Conservation (phyloP, 768 basidiomycete genomes). For the Suillus brevipes region DNA sequence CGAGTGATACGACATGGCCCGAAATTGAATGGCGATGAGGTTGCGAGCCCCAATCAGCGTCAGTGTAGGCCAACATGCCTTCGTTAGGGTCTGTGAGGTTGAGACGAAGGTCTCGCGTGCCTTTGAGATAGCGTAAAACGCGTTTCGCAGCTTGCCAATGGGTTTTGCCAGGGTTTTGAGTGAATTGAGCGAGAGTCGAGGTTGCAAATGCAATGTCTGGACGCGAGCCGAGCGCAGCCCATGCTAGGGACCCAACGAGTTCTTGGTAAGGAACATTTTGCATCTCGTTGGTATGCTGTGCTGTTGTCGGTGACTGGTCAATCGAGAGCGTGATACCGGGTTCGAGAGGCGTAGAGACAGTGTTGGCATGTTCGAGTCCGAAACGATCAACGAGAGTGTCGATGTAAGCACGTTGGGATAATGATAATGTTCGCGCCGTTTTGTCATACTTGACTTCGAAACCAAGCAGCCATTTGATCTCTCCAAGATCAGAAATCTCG, state of each 20-base stretch:
- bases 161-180: slow-evolving; percentile 19
- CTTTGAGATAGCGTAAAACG: slow-evolving; percentile 31
- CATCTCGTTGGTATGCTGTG: not conserved
- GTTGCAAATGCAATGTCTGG: slow-evolving; percentile 30
- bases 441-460: slow-evolving; percentile 29
- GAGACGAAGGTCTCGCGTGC: slow-evolving; percentile 19
- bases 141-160: slow-evolving; percentile 29
- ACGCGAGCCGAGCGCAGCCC: slow-evolving; percentile 24
- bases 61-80: slow-evolving; percentile 15
- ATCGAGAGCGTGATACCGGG: not conserved
- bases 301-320: slow-evolving; percentile 5
- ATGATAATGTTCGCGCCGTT: slow-evolving; percentile 20
- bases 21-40: slow-evolving; percentile 28
- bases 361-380: not conserved
- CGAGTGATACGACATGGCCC: not conserved
- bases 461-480: slow-evolving; percentile 33
- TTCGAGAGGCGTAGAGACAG: not conserved
- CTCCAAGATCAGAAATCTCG: slow-evolving; percentile 33
- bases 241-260: slow-evolving; percentile 33
- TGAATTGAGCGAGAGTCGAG: slow-evolving; percentile 23
- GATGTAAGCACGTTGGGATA: slow-evolving; percentile 35
- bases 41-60: slow-evolving; percentile 27
- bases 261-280: slow-evolving; percentile 22
- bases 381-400: slow-evolving; percentile 7
- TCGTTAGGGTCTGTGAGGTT: slow-evolving; percentile 10